Conservation (phyloP, 1,139 yeast genomes). For the Blastobotrys indianensis region DNA sequence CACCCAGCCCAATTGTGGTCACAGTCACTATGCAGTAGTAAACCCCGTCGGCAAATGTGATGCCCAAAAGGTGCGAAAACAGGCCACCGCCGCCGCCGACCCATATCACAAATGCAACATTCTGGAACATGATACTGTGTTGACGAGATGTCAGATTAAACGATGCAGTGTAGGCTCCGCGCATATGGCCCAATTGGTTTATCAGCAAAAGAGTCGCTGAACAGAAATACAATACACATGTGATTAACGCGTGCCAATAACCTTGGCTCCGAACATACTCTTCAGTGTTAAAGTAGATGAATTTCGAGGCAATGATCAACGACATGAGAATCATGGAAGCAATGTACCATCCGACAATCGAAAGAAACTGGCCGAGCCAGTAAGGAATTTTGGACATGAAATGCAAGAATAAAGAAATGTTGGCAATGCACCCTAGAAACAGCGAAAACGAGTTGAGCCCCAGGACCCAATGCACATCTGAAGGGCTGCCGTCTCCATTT, state of each 20-base stretch:
- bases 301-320: constrained; percentile 40
- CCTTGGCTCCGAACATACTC: constrained; percentile 46
- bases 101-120: constrained; percentile 62
- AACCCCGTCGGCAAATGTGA: constrained; percentile 55
- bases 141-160: constrained; percentile 64
- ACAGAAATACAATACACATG: constrained; percentile 52
- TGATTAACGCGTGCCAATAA: constrained; percentile 69
- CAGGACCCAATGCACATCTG: constrained; percentile 37
- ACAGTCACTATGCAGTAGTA: constrained; percentile 69
- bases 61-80: constrained; percentile 39
- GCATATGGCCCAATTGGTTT: constrained; percentile 56
- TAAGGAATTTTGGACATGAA: constrained; percentile 56
- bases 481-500: constrained; percentile 14
- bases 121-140: constrained; percentile 65
- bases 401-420: constrained; percentile 58
- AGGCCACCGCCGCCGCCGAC: constrained; percentile 61
- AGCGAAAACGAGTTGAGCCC: constrained; percentile 58
- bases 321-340: constrained; percentile 50
- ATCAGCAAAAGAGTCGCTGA: constrained; percentile 49
- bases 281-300: constrained; percentile 21
- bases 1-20: constrained; percentile 78
- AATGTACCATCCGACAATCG: constrained; percentile 56
- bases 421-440: constrained; percentile 58
- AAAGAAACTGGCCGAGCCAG: constrained; percentile 51
- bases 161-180: constrained; percentile 58